Base-by-base conservation (phyloP, 345 rosid genomes). In the Salix arbutifolia region DNA sequence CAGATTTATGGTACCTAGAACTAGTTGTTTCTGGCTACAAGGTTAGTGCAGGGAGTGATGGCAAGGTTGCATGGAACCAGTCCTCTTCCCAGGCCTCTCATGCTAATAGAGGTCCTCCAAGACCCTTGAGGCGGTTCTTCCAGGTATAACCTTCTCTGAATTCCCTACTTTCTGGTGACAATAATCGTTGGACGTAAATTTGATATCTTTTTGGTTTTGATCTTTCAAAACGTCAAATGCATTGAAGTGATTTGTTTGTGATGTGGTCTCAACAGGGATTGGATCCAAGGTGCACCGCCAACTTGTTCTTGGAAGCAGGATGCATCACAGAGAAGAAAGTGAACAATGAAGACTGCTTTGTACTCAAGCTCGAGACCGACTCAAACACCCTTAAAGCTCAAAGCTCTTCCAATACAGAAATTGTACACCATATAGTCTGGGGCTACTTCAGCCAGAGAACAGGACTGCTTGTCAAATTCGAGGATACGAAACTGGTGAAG, bases 401-500 rank as follows among this genome's bases (percentile, higher is more conserved):
- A 67, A 86, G 91, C 79, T 88, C 93, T 8, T 73, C 89, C 1
- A 86, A 90, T 78, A 88, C 96, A 4, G 96, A 93, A 74, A 86
- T 95, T 38, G 58, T 89, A 42, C 96, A 93, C 84, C 99, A 95
- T 69, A 91, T 86, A 0, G 76, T 93, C n/a, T 88, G 99, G 97
- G 99, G 99, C 8, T 89, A 86, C 82, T 93, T 95, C 87, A 90
- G 99, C 91, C 97, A 93, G 74, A 78, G 94, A 30, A 91, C 97
- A 6, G 97, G 99, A 23, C 83, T 95, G 13, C 87, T 95, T 8
- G 79, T 84, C 26, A 88, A 90, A 71, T 85, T 95, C 53, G 88
- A 90, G 79, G 99, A 95, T 70, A 87, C 93, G 42, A 93, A 89
- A 78, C 74, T 93, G 16, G 91, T 93, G 10, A 85, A 84, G 61